Base-by-base conservation (phyloP, 2,329 filamentous ascomycete genomes). In the Aspergillus bombycis region DNA sequence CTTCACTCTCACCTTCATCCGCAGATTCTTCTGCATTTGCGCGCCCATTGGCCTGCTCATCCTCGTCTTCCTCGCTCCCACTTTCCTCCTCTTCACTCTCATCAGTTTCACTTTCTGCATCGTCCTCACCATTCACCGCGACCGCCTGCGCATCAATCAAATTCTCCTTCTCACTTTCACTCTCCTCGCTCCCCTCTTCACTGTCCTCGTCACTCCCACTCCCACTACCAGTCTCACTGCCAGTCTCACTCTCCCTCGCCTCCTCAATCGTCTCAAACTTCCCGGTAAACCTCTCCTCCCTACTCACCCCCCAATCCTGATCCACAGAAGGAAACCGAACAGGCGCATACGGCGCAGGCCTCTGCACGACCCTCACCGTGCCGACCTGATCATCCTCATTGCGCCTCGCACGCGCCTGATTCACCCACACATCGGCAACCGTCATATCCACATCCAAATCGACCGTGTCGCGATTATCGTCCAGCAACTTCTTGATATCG, bases 251-350 rank as follows among this genome's bases (percentile, higher is more conserved):
- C 19, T 50, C 12, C 34, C 41, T 16, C 32, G 68, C 70, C 53
- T 72, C 71, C 4, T 53, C 21, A 55, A 74, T 72, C 6, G 69
- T 58, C 6, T 61, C 50, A 32, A 73, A 63, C 32, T 64, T 65
- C 16, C 28, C 28, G 7, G 62, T 62, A 36, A 48, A 61, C 53
- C 69, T 66, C 45, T 65, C 69, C 16, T 48, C 57, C 59, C 69
- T 14, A 41, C 62, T 71, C 16, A 69, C 70, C 11, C 72, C 71
- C 74, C 77, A 79, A 55, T 79, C 77, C 48, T 75, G 75, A 2
- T 69, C 65, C 6, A 79, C 75, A 2, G 78, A 79, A 6, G 72
- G 68, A 54, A 74, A 77, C 30, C 77, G 71, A 16, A 69, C 62
- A 21, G 71, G 69, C 0, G 67, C 60, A 34, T 72, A 63, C 1